Percentiles rank a stretch among this genome's conserved stretches.
Conservation (phyloP, 2,329 filamentous ascomycete species). For the Sporothrix pallida region DNA sequence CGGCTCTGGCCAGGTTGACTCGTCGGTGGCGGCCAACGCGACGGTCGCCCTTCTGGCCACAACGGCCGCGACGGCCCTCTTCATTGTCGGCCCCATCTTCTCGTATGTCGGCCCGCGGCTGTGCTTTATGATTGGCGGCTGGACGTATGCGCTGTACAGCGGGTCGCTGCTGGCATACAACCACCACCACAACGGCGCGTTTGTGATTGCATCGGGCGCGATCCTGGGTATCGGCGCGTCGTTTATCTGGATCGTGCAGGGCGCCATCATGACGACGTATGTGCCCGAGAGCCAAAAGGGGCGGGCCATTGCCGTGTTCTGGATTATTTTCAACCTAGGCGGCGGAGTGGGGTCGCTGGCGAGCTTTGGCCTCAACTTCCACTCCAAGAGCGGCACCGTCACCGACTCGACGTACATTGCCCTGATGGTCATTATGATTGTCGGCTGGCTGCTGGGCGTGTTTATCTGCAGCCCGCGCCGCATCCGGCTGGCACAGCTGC, state of each 20-base stretch:
- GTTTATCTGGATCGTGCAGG: constrained; percentile 80
- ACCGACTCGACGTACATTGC: constrained; percentile 58
- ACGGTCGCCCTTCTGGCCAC: constrained; percentile 60
- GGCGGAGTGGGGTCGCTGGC: constrained; percentile 49
- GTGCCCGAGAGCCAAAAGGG: constrained; percentile 51
- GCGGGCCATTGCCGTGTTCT: constrained; percentile 48
- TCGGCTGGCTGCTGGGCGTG: constrained; percentile 55
- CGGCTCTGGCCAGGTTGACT: constrained; percentile 58
- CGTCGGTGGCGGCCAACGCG: constrained; percentile 60
- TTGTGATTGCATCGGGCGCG: constrained; percentile 76
- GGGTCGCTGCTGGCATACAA: constrained; percentile 72
- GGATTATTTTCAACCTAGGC: constrained; percentile 28
- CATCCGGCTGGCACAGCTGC: constrained; percentile 48
- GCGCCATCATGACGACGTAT: constrained; percentile 88
- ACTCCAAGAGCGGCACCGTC: constrained; percentile 49
- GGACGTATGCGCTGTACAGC: constrained; percentile 78
- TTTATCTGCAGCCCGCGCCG: constrained; percentile 54
- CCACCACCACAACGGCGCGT: constrained; percentile 69
- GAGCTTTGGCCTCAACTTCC: constrained; percentile 44
- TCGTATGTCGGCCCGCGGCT: constrained; percentile 74
- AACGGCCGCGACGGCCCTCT: constrained; percentile 48
- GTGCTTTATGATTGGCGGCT: constrained; percentile 73
- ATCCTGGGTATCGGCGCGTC: constrained; percentile 78
- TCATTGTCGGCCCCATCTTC: constrained; percentile 63
- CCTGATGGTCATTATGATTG: constrained; percentile 54